Evolutionary conservation across 1,139 yeast species (phyloP), one percentile per base, ranked within the genome.

Genomic region (Kodamaea derodonti): DNA sequence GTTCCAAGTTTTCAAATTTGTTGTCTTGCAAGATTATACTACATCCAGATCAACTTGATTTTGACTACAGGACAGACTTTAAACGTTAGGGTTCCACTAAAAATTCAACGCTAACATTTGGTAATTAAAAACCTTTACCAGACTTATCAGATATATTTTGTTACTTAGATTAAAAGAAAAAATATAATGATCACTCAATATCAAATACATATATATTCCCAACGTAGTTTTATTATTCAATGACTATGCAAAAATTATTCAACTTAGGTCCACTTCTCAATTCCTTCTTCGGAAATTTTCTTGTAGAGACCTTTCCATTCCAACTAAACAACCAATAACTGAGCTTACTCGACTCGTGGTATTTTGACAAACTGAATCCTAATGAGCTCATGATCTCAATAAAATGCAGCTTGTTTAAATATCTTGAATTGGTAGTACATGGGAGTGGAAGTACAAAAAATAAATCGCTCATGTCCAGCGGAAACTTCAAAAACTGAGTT

Each of bases 381-480:
- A 87, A 58, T 9, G 64, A 49, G 1, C 41, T 33, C 78, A 83
- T 73, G 13, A 86, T 72, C 1, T 58, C 54, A 27, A 72, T 46
- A 8, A 74, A 59, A 14, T 58, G 56, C 0, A 55, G 55, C 25
- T 69, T 63, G 40, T 77, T 75, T 54, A 81, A 78, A 51, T 90
- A 92, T 25, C 97, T 65, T 1, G 97, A 88, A 54, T 90, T 88
- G 7, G 64, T 55, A 1, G 87, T 66, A 54, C 98, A 92, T 0
- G 97, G 96, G 22, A 84, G 65, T 0, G 98, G 98, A 6, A 90
- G 62, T 2, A 92, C 97, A 12, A 92, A 58, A 52, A 90, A 90
- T 3, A 86, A 58, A 16, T 73, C 56, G 15, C 68, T 52, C 31
- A 50, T 20, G 1, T 43, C 39, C 1, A 49, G 44, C 1, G 68